Conservation (phyloP, 106 monocot species). For the Allium cepa region DNA sequence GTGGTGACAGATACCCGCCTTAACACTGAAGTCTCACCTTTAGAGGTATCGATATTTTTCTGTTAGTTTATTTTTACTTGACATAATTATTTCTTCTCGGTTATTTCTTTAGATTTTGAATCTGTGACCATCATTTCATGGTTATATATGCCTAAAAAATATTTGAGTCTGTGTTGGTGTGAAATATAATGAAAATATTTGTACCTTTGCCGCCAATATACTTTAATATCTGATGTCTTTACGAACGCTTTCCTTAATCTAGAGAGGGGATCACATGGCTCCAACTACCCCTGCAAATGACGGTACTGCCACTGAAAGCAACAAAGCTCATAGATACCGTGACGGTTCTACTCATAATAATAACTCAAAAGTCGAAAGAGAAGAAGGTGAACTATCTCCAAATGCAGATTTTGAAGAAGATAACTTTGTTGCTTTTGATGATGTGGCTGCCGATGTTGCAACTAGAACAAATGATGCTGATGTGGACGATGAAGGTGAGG, state of each 20-base stretch:
- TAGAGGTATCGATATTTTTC: conserved; percentile 38
- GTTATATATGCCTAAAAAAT: no score
- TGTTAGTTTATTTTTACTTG: background rate
- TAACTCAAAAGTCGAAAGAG: conserved; percentile 70
- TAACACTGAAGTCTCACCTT: conserved; percentile 34
- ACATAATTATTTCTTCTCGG: no score
- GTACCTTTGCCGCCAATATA: no score
- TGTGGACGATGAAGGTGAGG: conserved; percentile 91
- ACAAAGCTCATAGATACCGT: conserved; percentile 24
- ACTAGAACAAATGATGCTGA: conserved; percentile 53
- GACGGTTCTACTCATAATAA: conserved; percentile 22
- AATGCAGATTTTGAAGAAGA: conserved; percentile 96
- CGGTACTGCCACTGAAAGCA: conserved; percentile 25
- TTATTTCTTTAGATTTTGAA: no score
- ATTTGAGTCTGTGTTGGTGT: no score
- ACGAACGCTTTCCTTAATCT: background rate
- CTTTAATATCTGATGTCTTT: background rate
- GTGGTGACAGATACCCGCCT: conserved; percentile 17
- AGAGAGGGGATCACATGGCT: conserved; percentile 18
- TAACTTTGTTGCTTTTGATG: conserved; percentile 70
- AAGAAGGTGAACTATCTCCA: conserved; percentile 96
- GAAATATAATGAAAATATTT: no score
- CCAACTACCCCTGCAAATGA: conserved; percentile 30
- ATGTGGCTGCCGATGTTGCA: conserved; percentile 17
- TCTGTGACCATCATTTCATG: background rate